Evolutionary conservation across 2,329 filamentous ascomycete species (phyloP).

Genomic region (Pseudophaeomoniella oleicola): DNA sequence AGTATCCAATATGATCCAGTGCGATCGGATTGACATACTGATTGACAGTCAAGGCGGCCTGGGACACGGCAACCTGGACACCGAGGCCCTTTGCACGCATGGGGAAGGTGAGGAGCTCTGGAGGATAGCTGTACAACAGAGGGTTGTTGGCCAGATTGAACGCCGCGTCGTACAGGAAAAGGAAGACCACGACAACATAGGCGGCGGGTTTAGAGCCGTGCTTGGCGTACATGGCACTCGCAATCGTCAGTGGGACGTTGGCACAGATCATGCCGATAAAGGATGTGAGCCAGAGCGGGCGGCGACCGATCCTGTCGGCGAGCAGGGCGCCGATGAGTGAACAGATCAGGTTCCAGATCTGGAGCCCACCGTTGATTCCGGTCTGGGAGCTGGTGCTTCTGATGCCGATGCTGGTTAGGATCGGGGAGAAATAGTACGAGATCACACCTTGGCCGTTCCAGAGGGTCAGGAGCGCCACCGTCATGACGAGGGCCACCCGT

Average conservation of each 20-base stretch:
- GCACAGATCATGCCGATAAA: background rate
- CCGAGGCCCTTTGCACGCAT: no score
- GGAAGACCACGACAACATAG: background rate
- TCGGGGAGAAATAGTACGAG: background rate
- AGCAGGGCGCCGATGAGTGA: background rate
- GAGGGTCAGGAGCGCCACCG: background rate
- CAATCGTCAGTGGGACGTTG: background rate
- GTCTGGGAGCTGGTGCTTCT: background rate
- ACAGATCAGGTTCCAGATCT: background rate
- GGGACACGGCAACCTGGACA: no score
- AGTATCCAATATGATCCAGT: no score
- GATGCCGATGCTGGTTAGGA: background rate
- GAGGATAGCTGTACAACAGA: no score
- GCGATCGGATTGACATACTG: no score
- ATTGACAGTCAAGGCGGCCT: no score
- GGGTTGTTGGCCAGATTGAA: no score
- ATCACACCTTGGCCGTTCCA: background rate
- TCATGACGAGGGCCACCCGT: no score
- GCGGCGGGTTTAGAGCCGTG: background rate
- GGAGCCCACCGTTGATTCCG: background rate
- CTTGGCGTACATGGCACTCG: background rate
- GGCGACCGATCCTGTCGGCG: background rate
- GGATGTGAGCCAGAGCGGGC: background rate
- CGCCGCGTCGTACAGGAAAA: conserved; percentile 12
- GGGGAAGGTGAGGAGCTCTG: no score